Evolutionary conservation across 2,329 filamentous ascomycete genomes (phyloP).

Genomic region (Microthyrium microscopicum): DNA sequence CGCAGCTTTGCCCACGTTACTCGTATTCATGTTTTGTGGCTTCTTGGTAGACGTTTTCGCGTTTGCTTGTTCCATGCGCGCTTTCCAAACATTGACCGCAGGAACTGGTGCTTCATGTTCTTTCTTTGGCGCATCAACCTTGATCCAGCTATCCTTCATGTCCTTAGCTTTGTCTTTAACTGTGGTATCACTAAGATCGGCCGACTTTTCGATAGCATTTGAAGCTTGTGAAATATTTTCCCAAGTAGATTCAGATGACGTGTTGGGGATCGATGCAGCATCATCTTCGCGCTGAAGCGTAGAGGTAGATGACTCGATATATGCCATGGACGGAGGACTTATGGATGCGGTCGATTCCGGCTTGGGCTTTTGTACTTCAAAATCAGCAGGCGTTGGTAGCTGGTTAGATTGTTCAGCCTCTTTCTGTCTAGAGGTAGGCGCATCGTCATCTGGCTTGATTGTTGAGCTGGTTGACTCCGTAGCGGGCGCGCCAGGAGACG

Average conservation of each 20-base stretch:
- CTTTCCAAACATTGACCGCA: conserved; percentile 73
- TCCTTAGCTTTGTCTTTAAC: conserved; percentile 37
- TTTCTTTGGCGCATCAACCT: conserved; percentile 32
- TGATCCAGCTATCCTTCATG: conserved; percentile 19
- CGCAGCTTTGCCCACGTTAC: background rate
- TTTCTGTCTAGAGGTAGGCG: conserved; percentile 10
- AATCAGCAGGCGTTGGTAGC: too few relatives aligned
- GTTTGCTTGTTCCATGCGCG: conserved; percentile 51
- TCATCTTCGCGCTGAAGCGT: conserved; percentile 43
- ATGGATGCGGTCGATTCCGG: conserved; percentile 13
- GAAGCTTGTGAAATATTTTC: conserved; percentile 47
- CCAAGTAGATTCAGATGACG: conserved; percentile 49
- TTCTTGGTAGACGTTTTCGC: conserved; percentile 28
- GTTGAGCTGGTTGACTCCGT: conserved; percentile 11
- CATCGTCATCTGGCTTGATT: conserved; percentile 14
- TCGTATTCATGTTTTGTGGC: background rate
- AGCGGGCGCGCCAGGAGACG: conserved; percentile 3
- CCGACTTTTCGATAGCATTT: conserved; percentile 46
- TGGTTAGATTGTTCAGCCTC: too few relatives aligned
- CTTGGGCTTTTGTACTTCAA: too few relatives aligned
- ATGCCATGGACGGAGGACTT: conserved; percentile 33
- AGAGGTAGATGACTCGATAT: conserved; percentile 34
- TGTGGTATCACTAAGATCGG: conserved; percentile 14
- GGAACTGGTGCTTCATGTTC: conserved; percentile 71
- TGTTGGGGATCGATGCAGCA: conserved; percentile 43